Evolutionary conservation across 2,329 filamentous ascomycete genomes (phyloP), one percentile per base, ranked within the genome.

Genomic region (Colletotrichum siamense): DNA sequence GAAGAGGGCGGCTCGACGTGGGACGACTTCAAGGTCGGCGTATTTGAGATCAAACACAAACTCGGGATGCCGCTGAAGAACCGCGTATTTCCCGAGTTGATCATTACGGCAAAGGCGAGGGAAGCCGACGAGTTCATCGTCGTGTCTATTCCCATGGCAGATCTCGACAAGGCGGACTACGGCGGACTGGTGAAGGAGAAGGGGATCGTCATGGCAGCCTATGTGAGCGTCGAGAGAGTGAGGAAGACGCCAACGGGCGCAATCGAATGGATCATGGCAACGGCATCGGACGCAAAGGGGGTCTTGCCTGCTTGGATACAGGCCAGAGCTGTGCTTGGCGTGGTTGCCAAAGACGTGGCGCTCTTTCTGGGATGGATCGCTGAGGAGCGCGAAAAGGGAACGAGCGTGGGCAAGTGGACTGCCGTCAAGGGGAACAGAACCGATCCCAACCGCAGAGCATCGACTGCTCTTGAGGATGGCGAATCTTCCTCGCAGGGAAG

Each of bases 251-350:
- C 80, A 6, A 81, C 79, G n/a, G 85, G 86, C 1, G 82, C 85
- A 22, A 88, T 95, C 63, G 92, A 94, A 83, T 97, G 95, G 95
- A 87, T 93, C 74, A 96, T 96, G 94, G 94, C 92, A 10, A 96
- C 94, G 12, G 90, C 92, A 13, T 94, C 92, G 75, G 91, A 96
- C 82, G 94, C 94, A 0, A 88, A 89, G 70, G 95, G 95, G 0
- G 83, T 89, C 32, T 80, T 96, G 72, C 95, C 95, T 1, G 86
- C 89, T 82, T 92, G 88, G 87, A 82, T 94, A 79, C 94, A 96
- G 86, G 92, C 91, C 77, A 80, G 91, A 82, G 91, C 90, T 5
- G 87, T 95, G 65, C 91, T 92, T 2, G 89, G 88, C 2, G 88
- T 91, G 76, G 88, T 96, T 65, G 91, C 91, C 22, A 94, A 95